These are phyloP conservation scores for Blepharisma stoltei DNA, from an alignment of 73 alveolate species.

Conservation along the genomic window DNA sequence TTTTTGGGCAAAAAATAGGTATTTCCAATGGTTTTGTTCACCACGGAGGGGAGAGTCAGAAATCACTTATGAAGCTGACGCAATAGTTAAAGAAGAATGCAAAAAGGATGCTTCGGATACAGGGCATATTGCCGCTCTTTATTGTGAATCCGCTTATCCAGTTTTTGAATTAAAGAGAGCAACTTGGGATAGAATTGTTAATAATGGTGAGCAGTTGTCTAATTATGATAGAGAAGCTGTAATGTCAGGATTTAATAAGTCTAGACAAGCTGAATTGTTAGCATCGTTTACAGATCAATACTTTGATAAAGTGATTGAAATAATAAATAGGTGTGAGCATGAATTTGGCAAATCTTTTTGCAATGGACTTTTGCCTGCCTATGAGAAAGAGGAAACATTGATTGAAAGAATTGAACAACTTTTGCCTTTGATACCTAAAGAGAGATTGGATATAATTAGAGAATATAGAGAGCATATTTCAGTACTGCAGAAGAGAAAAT, in stretches of 20 bases:
- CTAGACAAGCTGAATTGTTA: neutral
- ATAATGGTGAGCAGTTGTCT: neutral
- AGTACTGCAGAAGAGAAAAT: neutral
- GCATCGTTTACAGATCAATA: neutral
- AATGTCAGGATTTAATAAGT: neutral
- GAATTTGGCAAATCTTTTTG: neutral
- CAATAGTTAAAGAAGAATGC: conserved; percentile 40
- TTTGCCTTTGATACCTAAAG: neutral
- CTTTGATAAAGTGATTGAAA: neutral
- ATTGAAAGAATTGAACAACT: conserved; percentile 11
- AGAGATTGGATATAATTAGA: neutral
- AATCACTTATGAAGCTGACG: conserved; percentile 33
- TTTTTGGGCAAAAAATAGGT: too few relatives aligned
- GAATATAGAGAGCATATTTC: neutral
- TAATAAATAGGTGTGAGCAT: neutral
- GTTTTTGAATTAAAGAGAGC: conserved; percentile 43
- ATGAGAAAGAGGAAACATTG: neutral
- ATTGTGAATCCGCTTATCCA: conserved; percentile 54
- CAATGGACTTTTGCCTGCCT: neutral
- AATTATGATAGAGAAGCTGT: neutral
- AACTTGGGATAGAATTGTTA: neutral
- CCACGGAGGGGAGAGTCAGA: too few relatives aligned
- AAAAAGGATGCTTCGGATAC: conserved; percentile 57
- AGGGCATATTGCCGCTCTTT: conserved; percentile 39
- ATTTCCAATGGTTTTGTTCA: too few relatives aligned